Evolutionary conservation across 2,329 filamentous ascomycete species (phyloP).

Genomic region (Claviceps sp.): DNA sequence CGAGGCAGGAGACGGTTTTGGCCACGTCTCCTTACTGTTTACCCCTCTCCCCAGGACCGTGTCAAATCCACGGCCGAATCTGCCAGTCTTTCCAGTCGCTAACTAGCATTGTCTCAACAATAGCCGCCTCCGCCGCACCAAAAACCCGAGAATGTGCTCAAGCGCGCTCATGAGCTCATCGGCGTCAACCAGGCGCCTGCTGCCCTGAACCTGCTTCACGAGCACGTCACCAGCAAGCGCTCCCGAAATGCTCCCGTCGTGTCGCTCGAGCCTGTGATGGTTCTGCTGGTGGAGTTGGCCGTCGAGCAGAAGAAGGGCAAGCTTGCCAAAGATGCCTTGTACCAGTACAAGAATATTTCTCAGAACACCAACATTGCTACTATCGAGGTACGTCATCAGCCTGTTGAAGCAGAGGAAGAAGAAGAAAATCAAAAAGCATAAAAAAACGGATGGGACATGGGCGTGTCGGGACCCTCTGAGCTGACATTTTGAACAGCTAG

Average conservation of each 20-base stretch:
- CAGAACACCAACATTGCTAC: conserved; percentile 98
- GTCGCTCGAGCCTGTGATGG: conserved; percentile 94
- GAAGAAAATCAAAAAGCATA: background rate
- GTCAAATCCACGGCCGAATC: conserved; percentile 10
- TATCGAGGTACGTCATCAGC: conserved; percentile 59
- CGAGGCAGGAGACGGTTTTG: conserved; percentile 7
- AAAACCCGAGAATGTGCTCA: conserved; percentile 98
- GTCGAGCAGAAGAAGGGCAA: conserved; percentile 98
- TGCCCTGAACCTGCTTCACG: conserved; percentile 87
- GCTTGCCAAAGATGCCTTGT: conserved; percentile 93
- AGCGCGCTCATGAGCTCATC: conserved; percentile 97
- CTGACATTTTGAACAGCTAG: conserved; percentile 40
- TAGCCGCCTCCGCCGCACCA: conserved; percentile 93
- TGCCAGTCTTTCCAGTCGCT: background rate
- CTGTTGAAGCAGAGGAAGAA: background rate
- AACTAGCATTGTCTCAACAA: conserved; percentile 3
- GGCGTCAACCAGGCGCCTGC: conserved; percentile 88
- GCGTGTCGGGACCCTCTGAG: conserved; percentile 2
- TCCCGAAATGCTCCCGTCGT: conserved; percentile 95
- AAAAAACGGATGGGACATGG: background rate
- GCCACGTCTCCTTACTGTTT: conserved; percentile 10
- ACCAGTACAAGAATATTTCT: conserved; percentile 99
- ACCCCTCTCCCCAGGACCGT: conserved; percentile 9
- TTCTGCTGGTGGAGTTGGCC: conserved; percentile 90
- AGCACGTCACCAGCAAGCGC: conserved; percentile 97